Evolutionary conservation across 345 rosid species (phyloP).

Genomic region (Eucalyptus victrix): DNA sequence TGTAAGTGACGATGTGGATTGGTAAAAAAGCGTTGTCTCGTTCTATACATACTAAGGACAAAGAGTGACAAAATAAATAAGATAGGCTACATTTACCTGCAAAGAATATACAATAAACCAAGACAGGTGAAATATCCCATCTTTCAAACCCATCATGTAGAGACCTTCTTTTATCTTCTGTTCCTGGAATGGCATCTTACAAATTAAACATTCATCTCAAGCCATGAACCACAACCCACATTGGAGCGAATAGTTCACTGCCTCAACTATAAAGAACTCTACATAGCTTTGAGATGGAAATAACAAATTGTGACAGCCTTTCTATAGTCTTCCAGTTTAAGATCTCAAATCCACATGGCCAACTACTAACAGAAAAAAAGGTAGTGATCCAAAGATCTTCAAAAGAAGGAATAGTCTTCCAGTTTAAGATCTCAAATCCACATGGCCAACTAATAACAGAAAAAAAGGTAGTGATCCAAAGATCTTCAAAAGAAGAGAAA

Average conservation of each 20-base stretch:
- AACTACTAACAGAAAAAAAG: no score
- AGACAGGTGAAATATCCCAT: conserved; percentile 76
- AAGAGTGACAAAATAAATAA: background rate
- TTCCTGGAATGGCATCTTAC: conserved; percentile 38
- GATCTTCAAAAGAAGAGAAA: background rate
- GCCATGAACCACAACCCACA: no score
- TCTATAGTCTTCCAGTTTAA: no score
- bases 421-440: background rate
- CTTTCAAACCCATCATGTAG: conserved; percentile 92
- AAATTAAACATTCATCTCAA: no score
- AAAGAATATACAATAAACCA: conserved; percentile 52
- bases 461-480: background rate
- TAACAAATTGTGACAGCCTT: background rate
- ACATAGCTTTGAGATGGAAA: background rate
- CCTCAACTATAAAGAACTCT: background rate
- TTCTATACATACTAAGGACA: background rate
- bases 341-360: no score
- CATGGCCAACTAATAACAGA: background rate
- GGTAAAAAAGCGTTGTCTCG: background rate
- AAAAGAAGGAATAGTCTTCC: background rate
- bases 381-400: no score
- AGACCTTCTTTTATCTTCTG: conserved; percentile 95
- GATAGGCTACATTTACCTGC: background rate
- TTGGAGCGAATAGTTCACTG: no score
- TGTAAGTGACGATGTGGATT: background rate